Base-by-base conservation (phyloP, 1,284 basidiomycete species). In the Coniophora puteana region DNA sequence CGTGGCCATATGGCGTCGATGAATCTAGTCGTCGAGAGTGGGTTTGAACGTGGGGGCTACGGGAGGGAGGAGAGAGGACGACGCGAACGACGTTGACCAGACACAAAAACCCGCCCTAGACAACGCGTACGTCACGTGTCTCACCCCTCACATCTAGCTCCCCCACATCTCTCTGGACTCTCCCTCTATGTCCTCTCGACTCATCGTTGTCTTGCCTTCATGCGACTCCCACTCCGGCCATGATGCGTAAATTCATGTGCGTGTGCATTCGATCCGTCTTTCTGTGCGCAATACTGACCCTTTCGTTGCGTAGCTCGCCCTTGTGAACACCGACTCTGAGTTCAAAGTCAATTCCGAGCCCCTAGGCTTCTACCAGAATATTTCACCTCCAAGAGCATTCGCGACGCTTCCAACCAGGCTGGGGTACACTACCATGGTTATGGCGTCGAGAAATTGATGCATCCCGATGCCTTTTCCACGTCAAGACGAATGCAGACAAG, bases 331-430 rank as follows among this genome's bases (percentile, higher is more conserved):
- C 8, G 83, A 86, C 35, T 74, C 78, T 8, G 59, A 68, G 10
- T 65, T 79, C 23, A 76, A 81, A 39, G 56, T 58, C 8, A 54
- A 66, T 24, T 54, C 69, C 7, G 81, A 84, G 50, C 83, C 83
- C 1, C 68, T 86, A 11, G 63, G 69, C 0, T 91, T 91, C 63
- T 86, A 89, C 55, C 84, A 89, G 59, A 87, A 89, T 50, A 85
- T 91, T 16, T 84, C 12, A 66, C 80, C 0, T 68, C 71, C 39
- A 81, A 89, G 56, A 76, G 74, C 32, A 69, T 91, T 17, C 74
- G 89, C 6, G 85, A 89, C 51, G 83, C 85, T 1, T 82, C 84
- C 1, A 84, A 80, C 42, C 75, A 76, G 27, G 80, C 82, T 1
- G 86, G 90, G 55, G 72, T 76, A n/a, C 65, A 78, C 30, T 61